These are phyloP conservation scores for Candida arabinofermentans DNA, from an alignment of 805 yeast genomes.

Conservation along the genomic window DNA sequence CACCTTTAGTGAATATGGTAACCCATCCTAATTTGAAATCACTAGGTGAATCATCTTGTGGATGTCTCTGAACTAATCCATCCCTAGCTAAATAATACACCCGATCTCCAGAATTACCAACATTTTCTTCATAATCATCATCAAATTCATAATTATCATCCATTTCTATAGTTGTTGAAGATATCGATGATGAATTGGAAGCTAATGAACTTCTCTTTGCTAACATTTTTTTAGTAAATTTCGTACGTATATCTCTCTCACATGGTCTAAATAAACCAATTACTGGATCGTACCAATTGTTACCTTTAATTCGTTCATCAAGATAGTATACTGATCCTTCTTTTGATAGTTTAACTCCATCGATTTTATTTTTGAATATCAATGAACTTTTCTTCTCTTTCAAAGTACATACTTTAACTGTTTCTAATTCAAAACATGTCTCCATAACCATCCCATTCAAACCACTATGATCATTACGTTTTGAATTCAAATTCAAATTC, in stretches of 20 bases:
- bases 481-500: not conserved
- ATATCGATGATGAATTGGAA: slow-evolving; percentile 8
- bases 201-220: slow-evolving; percentile 10
- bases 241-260: slow-evolving; percentile 25
- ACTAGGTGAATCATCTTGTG: slow-evolving; percentile 59
- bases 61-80: slow-evolving; percentile 46
- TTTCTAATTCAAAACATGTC: slow-evolving; percentile 10
- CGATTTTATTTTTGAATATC: slow-evolving; percentile 22
- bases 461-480: no score
- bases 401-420: slow-evolving; percentile 17
- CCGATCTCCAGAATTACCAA: slow-evolving; percentile 4
- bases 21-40: slow-evolving; percentile 63
- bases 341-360: slow-evolving; percentile 30
- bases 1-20: slow-evolving; percentile 49
- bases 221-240: slow-evolving; percentile 25
- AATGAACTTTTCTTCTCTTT: slow-evolving; percentile 21
- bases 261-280: slow-evolving; percentile 29
- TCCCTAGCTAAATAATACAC: slow-evolving; percentile 46
- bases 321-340: slow-evolving; percentile 27
- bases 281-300: slow-evolving; percentile 26
- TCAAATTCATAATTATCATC: slow-evolving; percentile 17
- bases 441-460: slow-evolving; percentile 15
- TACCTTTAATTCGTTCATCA: slow-evolving; percentile 17
- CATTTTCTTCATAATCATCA: slow-evolving; percentile 9
- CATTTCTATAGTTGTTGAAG: slow-evolving; percentile 1